A percentile compares a stretch with the other conserved stretches of the same genome.
phyloP scores from a whole-genome alignment of 768 basidiomycete genomes.

The Cystofilobasidium ferigula region DNA sequence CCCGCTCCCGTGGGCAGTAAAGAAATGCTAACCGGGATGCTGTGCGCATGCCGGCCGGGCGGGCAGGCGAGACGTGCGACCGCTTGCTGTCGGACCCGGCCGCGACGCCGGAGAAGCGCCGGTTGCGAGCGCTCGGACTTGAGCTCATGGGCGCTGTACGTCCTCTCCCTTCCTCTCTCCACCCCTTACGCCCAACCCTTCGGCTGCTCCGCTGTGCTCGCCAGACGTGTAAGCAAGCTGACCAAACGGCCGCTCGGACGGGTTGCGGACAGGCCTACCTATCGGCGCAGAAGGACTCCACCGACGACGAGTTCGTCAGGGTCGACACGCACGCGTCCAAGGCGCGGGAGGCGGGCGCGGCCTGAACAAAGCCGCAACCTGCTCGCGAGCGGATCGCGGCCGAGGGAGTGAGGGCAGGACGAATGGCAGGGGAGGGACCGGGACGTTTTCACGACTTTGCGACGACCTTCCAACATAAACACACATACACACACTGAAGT shows the following conservation, averaged over 20 bases:
- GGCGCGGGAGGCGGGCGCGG: conserved; percentile 31
- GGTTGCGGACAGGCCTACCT: conserved; percentile 33
- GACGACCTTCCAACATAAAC: no score
- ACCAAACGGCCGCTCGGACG: neutral
- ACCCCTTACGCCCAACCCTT: neutral
- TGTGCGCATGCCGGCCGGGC: no score
- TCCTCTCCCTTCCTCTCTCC: neutral
- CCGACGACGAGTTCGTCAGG: conserved; percentile 32
- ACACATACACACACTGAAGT: no score
- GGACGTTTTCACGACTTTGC: no score
- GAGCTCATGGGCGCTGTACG: conserved; percentile 37
- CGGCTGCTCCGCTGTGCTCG: neutral
- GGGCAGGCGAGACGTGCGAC: conserved; percentile 32
- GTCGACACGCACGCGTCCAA: conserved; percentile 36
- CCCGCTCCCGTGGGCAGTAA: no score
- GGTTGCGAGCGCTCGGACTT: conserved; percentile 35
- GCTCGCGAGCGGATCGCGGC: no score
- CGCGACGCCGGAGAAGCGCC: conserved; percentile 33
- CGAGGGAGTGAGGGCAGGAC: no score
- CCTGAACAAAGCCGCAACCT: no score
- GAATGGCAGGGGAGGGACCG: no score
- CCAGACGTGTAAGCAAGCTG: neutral
- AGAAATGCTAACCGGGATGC: no score
- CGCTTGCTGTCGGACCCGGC: conserved; percentile 35
- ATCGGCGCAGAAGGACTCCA: conserved; percentile 32